Evolutionary conservation across 306 rosid genomes (phyloP).

Genomic region (Cyamopsis tetragonoloba): DNA sequence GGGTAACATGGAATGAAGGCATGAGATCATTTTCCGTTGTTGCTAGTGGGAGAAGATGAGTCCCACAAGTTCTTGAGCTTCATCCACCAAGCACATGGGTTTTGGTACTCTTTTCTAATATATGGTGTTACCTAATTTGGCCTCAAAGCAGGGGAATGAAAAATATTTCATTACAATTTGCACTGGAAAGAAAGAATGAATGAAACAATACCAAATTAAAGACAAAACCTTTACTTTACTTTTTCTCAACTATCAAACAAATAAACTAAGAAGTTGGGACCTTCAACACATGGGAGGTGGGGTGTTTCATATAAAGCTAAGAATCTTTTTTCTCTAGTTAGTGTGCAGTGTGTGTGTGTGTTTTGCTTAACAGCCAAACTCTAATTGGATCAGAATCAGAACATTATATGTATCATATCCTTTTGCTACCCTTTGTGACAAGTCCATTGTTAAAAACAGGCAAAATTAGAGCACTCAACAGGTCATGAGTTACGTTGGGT

Average conservation of each 20-base stretch:
- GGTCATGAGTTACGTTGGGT: no score
- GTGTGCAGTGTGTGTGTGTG: no score
- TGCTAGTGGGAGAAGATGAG: conserved; percentile 36
- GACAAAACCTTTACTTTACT: conserved; percentile 61
- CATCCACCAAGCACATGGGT: conserved; percentile 79
- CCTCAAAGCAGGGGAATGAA: conserved; percentile 25
- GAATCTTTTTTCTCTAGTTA: conserved; percentile 52
- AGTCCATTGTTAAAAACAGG: no score
- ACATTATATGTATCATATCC: no score
- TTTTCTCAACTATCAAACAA: conserved; percentile 55
- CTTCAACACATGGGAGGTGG: conserved; percentile 90
- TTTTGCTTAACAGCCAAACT: conserved; percentile 32
- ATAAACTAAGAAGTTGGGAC: conserved; percentile 71
- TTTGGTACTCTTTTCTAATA: conserved; percentile 47
- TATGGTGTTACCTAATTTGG: conserved; percentile 65
- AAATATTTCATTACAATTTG: conserved; percentile 26
- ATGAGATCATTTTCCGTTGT: conserved; percentile 42
- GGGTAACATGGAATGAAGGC: conserved; percentile 79
- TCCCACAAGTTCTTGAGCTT: conserved; percentile 37
- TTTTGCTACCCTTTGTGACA: no score
- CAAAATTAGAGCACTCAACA: no score
- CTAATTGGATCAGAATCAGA: no score
- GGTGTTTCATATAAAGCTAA: conserved; percentile 42
- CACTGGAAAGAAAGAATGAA: conserved; percentile 52
- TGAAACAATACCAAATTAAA: conserved; percentile 71